Base-by-base conservation (phyloP, 345 rosid species). In the Euphorbia pulcherrima region DNA sequence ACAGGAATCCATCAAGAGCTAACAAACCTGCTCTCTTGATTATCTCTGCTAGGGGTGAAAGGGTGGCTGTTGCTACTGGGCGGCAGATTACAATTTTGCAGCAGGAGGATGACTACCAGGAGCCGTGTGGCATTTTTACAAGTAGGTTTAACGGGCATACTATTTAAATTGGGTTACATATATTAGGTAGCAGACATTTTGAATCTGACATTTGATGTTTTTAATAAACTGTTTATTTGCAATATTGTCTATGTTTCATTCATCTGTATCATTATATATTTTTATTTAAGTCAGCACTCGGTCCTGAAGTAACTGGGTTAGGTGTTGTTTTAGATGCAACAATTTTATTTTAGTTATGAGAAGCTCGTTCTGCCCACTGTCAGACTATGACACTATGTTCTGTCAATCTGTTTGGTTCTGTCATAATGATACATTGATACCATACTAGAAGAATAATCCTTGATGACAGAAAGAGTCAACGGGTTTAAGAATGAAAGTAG, bases 11-110 rank as follows among this genome's bases (percentile, higher is more conserved):
- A 1, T 80, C 77, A 59, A 82, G 70, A 67, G 30, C 20, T 60
- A 86, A 72, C 72, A 85, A 71, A 62, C 83, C 72, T 4, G 63
- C 71, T 16, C 87, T 90, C 10, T 66, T 94, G 74, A 84, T 91
- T 71, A 46, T 91, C 62, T 94, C 99, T 21, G 84, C 85, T 2
- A 81, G 84, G 59, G 96, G 95, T 56, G 92, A 94, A 62, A 77
- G 79, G 29, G 87, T 94, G 6, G 95, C 99, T 60, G 96, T 91
- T 63, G 88, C 95, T 68, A 75, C 87, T 17, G 94, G 83, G 23
- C 81, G 84, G 79, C 90, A 83, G 24, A 82, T 94, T 51, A 89
- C 90, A 1, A 79, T 94, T 63, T 81, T 94, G 74, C 73, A 69
- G 53, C 88, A 80, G 84, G 87, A 85, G 69, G 89, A 91, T 74